phyloP scores from a whole-genome alignment of 139 green algal genomes.

The Picochlorum sp. region DNA sequence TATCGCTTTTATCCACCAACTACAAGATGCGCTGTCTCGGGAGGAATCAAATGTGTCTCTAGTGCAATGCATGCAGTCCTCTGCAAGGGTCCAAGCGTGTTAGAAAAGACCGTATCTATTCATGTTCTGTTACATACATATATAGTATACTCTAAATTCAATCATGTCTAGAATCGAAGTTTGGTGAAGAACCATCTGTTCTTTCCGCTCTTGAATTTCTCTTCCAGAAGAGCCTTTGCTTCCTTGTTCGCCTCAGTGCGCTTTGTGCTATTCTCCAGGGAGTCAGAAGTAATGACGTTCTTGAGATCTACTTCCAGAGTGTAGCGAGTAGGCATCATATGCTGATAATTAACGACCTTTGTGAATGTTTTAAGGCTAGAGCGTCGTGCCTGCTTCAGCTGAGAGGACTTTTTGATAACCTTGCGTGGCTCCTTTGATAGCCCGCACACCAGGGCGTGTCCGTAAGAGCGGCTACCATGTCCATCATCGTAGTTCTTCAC shows the following conservation, averaged over 20 bases:
- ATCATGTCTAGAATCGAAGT: slow-evolving; percentile 74
- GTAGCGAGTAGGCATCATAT: slow-evolving; percentile 99
- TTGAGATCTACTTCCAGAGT: slow-evolving; percentile 95
- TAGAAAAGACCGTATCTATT: too few relatives aligned
- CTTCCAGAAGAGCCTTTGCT: slow-evolving; percentile 88
- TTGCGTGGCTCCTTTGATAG: slow-evolving; percentile 93
- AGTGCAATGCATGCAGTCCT: too few relatives aligned
- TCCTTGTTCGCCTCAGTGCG: slow-evolving; percentile 80
- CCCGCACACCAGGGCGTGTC: slow-evolving; percentile 87
- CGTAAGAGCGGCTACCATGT: slow-evolving; percentile 69
- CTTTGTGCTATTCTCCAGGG: slow-evolving; percentile 80
- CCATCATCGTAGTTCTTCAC: slow-evolving; percentile 98
- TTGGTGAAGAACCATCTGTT: slow-evolving; percentile 99
- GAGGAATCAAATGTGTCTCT: too few relatives aligned
- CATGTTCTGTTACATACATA: too few relatives aligned
- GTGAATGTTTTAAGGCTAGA: slow-evolving; percentile 86
- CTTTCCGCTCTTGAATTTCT: slow-evolving; percentile 99
- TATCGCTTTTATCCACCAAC: too few relatives aligned
- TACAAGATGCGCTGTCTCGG: too few relatives aligned
- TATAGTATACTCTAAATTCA: background rate
- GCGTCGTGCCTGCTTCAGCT: slow-evolving; percentile 53
- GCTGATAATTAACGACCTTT: slow-evolving; percentile 98
- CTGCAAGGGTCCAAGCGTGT: too few relatives aligned
- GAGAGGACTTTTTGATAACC: slow-evolving; percentile 71
- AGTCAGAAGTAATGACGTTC: slow-evolving; percentile 69